Conservation (phyloP, 2,329 filamentous ascomycete species). For the Penicillium sp. region DNA sequence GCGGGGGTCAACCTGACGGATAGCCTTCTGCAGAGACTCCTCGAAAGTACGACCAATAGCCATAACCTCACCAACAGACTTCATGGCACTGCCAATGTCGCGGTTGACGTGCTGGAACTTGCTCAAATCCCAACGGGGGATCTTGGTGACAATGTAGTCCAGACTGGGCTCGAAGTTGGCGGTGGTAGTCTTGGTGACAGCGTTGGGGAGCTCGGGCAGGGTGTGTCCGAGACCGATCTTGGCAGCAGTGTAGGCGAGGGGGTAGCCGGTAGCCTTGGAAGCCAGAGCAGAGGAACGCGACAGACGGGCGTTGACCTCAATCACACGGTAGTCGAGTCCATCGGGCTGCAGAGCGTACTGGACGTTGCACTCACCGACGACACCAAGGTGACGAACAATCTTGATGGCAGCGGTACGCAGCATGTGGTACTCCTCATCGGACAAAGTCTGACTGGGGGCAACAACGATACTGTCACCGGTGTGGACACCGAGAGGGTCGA, state of each 20-base stretch:
- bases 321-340: slow-evolving; percentile 96
- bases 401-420: slow-evolving; percentile 96
- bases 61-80: slow-evolving; percentile 99
- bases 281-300: slow-evolving; percentile 95
- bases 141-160: slow-evolving; percentile 98
- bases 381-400: slow-evolving; percentile 93
- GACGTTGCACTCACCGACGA: slow-evolving; percentile 98
- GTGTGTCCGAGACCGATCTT: slow-evolving; percentile 98
- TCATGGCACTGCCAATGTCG: slow-evolving; percentile 97
- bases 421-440: slow-evolving; percentile 99
- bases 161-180: slow-evolving; percentile 98
- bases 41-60: slow-evolving; percentile 98
- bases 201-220: slow-evolving; percentile 92
- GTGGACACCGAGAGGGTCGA: slow-evolving; percentile 94
- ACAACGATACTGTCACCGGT: slow-evolving; percentile 99
- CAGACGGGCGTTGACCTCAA: slow-evolving; percentile 97
- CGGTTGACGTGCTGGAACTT: slow-evolving; percentile 99
- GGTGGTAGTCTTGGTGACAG: slow-evolving; percentile 96
- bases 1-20: slow-evolving; percentile 90
- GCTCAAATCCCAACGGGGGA: slow-evolving; percentile 95
- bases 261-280: slow-evolving; percentile 97
- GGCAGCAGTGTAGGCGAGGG: slow-evolving; percentile 92
- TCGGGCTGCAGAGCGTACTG: slow-evolving; percentile 97
- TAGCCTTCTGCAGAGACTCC: slow-evolving; percentile 98
- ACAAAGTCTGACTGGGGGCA: slow-evolving; percentile 92